Evolutionary conservation across 225 moss, liverwort and hornwort genomes (phyloP).

Genomic region (Straminergon stramineum): DNA sequence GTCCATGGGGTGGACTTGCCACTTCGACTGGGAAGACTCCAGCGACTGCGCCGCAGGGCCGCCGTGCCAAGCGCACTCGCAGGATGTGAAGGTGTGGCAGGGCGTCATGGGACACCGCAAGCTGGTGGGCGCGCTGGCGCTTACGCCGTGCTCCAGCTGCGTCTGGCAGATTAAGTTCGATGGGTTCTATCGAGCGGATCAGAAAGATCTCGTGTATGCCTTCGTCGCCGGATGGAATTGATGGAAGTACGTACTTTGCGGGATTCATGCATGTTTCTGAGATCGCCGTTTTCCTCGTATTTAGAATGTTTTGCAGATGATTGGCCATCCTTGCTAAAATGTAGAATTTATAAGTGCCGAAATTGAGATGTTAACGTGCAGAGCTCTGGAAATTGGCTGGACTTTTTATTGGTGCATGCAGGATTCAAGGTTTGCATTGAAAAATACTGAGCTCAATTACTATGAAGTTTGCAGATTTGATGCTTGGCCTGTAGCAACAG

Average conservation of each 20-base stretch:
- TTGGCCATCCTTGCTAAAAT: no score
- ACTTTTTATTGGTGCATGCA: neutral
- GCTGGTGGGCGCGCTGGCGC: slow-evolving; percentile 15
- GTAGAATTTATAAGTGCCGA: no score
- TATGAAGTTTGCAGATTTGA: no score
- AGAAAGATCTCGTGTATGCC: slow-evolving; percentile 21
- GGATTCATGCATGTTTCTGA: neutral
- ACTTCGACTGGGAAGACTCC: slow-evolving; percentile 44
- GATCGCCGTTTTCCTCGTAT: no score
- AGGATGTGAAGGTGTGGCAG: slow-evolving; percentile 46
- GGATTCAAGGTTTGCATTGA: no score
- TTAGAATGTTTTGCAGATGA: neutral
- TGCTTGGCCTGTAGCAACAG: no score
- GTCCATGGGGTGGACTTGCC: slow-evolving; percentile 39
- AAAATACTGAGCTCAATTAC: neutral
- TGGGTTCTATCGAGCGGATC: slow-evolving; percentile 39
- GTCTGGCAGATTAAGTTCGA: slow-evolving; percentile 53
- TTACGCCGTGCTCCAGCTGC: slow-evolving; percentile 31
- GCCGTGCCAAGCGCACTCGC: slow-evolving; percentile 13
- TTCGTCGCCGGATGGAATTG: slow-evolving; percentile 31
- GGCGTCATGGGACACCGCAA: slow-evolving; percentile 33
- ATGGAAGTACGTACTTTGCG: neutral
- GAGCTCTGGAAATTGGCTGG: neutral
- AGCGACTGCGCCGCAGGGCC: slow-evolving; percentile 13
- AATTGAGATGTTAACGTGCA: no score